Evolutionary conservation across 164 flowering plant genomes (phyloP).

Genomic region (Umbilicus rupestris): DNA sequence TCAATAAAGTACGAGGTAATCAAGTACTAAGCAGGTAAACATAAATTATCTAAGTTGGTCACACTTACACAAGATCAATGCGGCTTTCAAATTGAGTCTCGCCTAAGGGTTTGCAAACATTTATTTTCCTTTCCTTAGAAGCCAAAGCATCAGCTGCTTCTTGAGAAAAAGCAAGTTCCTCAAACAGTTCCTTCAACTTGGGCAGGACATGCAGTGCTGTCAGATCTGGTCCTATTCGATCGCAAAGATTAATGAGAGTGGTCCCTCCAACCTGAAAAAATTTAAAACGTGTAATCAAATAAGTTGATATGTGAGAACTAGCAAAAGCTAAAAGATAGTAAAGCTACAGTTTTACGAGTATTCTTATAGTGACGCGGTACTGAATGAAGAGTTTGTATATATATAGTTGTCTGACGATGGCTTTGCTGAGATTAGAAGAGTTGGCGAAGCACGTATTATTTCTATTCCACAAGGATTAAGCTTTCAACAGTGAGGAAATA

Average conservation of each 20-base stretch:
- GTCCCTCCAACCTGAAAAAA: conserved; percentile 78
- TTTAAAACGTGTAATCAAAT: neutral
- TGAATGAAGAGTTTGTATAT: neutral
- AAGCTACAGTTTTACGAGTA: neutral
- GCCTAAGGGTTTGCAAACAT: conserved; percentile 25
- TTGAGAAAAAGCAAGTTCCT: conserved; percentile 86
- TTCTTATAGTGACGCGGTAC: neutral
- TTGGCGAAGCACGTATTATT: neutral
- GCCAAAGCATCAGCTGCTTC: conserved; percentile 27
- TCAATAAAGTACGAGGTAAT: neutral
- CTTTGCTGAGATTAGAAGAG: neutral
- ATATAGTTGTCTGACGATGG: neutral
- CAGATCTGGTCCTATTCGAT: conserved; percentile 74
- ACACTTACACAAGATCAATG: conserved; percentile 83
- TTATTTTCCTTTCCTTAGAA: conserved; percentile 30
- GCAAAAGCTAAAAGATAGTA: neutral
- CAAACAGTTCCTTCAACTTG: conserved; percentile 76
- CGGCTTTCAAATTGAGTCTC: conserved; percentile 51
- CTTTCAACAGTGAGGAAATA: neutral
- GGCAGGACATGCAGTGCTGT: conserved; percentile 74
- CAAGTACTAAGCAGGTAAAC: neutral
- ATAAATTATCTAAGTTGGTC: neutral
- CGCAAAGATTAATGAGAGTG: conserved; percentile 60
- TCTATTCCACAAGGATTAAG: neutral
- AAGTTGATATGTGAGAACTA: too few relatives aligned